Evolutionary conservation across 2,329 filamentous ascomycete species (phyloP), one percentile per base, ranked within the genome.

Genomic region (Elsinoe australis): DNA sequence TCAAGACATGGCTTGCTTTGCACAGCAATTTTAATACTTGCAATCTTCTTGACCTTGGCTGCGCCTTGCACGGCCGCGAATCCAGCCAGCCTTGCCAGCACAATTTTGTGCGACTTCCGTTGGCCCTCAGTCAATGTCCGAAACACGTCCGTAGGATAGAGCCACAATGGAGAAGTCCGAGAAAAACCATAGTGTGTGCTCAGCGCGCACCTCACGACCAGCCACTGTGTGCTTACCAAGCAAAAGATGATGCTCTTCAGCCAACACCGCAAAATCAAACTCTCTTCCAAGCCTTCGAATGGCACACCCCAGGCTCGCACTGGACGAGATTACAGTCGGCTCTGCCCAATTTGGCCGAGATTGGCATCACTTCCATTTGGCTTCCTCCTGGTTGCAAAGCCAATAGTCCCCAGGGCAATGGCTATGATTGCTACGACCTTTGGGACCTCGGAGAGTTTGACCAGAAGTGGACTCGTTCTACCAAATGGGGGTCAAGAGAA

Each of bases 271-370:
- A 58, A 34, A 66, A 65, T 53, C 36, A 45, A 18, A 74, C 78
- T 45, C 76, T 86, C 65, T 73, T 86, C 55, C 81, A 86, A 62
- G 78, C 71, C 9, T 86, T 85, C 59, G 83, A 87, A 67, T 87
- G 83, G 83, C 80, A 86, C 58, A 71, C 79, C 3, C 79, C 80
- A 2, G 72, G 46, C 65, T 70, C 56, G 1, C 62, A 64, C 52
- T 65, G 59, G 54, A 51, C 52, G 7, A 54, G 58, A 14, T 51
- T 65, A 2, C 47, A 49, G 14, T 51, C 57, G 6, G 35, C 59
- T 15, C 49, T 63, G 7, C 60, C 60, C 2, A 39, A 38, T 3
- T 52, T 64, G 6, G 51, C 55, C 22, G 66, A 70, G 0, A 71
- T 80, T 26, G 83, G 82, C 2, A 69, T 85, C 39, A 73, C 77